phyloP scores from a whole-genome alignment of 192 early-diverging fungal genomes.

The Coemansia sp. region DNA sequence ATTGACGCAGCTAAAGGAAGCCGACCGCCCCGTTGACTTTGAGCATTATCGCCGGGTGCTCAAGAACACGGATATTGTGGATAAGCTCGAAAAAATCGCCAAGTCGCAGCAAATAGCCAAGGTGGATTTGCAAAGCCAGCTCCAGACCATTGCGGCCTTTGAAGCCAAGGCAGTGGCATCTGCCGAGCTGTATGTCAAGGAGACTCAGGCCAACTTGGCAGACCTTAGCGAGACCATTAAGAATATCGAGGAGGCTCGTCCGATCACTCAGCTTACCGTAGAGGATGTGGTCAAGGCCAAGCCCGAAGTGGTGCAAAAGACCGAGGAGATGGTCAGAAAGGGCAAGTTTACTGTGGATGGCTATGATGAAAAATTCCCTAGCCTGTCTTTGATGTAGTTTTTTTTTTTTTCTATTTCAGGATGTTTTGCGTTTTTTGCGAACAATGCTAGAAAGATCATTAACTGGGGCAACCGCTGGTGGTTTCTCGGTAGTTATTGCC shows the following conservation, averaged over 20 bases:
- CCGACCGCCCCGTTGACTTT: conserved; percentile 81
- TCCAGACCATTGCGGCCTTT: conserved; percentile 73
- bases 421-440: conserved; percentile 44
- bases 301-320: conserved; percentile 85
- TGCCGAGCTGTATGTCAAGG: conserved; percentile 80
- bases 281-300: conserved; percentile 92
- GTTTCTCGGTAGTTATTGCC: not conserved
- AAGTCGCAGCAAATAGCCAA: conserved; percentile 73
- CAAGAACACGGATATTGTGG: conserved; percentile 87
- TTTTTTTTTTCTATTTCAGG: not conserved
- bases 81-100: conserved; percentile 85
- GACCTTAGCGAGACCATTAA: conserved; percentile 85
- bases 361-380: conserved; percentile 94
- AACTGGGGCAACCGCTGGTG: conserved; percentile 4
- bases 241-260: conserved; percentile 93
- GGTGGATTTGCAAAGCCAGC: conserved; percentile 82
- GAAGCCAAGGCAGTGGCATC: conserved; percentile 69
- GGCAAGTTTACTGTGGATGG: conserved; percentile 89
- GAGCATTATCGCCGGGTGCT: conserved; percentile 80
- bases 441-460: conserved; percentile 40
- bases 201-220: conserved; percentile 79
- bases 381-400: conserved; percentile 57
- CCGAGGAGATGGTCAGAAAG: conserved; percentile 89
- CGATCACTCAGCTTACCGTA: conserved; percentile 87
- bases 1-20: conserved; percentile 78